Percentiles rank a stretch among this genome's conserved stretches.
These are phyloP conservation scores for Flaveria ramosissima DNA, from an alignment of 129 eudicot genomes.

Conservation along the genomic window DNA sequence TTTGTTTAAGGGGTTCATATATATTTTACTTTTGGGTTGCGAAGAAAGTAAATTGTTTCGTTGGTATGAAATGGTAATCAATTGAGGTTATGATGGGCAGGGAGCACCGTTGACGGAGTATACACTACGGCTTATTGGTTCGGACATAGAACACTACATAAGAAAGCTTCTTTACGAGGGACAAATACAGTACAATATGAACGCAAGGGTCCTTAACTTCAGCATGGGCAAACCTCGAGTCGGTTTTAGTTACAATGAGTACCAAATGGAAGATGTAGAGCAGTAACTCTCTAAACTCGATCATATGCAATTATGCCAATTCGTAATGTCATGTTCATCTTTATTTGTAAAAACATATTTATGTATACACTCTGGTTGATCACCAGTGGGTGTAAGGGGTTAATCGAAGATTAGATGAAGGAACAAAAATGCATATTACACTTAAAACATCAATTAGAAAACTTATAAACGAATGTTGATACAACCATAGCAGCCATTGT, in stretches of 20 bases:
- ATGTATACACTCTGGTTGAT: background rate
- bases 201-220: slow-evolving; percentile 82
- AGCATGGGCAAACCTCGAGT: slow-evolving; percentile 99
- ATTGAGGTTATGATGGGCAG: slow-evolving; percentile 45
- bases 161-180: slow-evolving; percentile 81
- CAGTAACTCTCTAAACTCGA: slow-evolving; percentile 21
- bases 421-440: too few species aligned
- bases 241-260: slow-evolving; percentile 51
- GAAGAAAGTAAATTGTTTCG: too few species aligned
- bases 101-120: slow-evolving; percentile 93
- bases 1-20: too few species aligned
- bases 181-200: slow-evolving; percentile 82
- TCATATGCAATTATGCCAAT: background rate
- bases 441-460: too few species aligned
- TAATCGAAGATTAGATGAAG: background rate
- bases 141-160: slow-evolving; percentile 90
- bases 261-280: slow-evolving; percentile 51
- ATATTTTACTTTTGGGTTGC: too few species aligned
- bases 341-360: background rate
- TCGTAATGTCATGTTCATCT: background rate
- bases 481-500: too few species aligned
- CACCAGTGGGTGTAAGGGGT: background rate
- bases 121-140: slow-evolving; percentile 84
- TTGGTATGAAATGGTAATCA: too few species aligned
- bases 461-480: too few species aligned